Evolutionary conservation across 768 basidiomycete genomes (phyloP).

Genomic region (Thelephora ganbajun): DNA sequence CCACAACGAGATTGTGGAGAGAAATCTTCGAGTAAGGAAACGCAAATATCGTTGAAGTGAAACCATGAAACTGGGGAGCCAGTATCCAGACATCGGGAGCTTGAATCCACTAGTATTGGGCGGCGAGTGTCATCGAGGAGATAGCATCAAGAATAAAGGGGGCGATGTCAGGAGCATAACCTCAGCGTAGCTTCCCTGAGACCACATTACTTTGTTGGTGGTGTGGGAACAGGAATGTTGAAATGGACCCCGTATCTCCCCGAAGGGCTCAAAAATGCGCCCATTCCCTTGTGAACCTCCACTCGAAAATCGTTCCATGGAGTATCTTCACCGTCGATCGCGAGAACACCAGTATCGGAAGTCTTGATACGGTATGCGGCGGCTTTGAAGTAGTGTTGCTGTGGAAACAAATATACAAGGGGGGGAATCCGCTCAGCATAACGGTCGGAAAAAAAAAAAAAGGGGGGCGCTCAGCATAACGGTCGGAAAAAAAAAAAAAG

Average conservation of each 20-base stretch:
- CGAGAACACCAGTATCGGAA: slow-evolving; percentile 34
- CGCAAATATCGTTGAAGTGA: too few species aligned
- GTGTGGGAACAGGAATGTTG: slow-evolving; percentile 1
- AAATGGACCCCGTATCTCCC: slow-evolving; percentile 51
- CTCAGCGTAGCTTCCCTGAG: background rate
- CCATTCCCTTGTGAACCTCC: slow-evolving; percentile 58
- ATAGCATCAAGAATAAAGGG: too few species aligned
- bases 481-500: slow-evolving; percentile 1
- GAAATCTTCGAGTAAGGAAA: too few species aligned
- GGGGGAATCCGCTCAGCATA: background rate
- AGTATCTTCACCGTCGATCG: slow-evolving; percentile 69
- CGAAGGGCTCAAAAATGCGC: slow-evolving; percentile 48
- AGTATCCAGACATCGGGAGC: too few species aligned
- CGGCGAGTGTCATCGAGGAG: too few species aligned
- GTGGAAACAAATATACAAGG: slow-evolving; percentile 6
- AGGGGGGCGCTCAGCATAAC: background rate
- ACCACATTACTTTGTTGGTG: background rate
- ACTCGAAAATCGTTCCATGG: slow-evolving; percentile 67
- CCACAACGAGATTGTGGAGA: too few species aligned
- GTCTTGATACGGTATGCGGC: slow-evolving; percentile 63
- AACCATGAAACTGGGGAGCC: too few species aligned
- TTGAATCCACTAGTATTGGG: too few species aligned
- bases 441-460: background rate
- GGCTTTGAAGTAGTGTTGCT: slow-evolving; percentile 67
- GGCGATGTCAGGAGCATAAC: background rate